Evolutionary conservation across 1,284 basidiomycete species (phyloP), one percentile per base, ranked within the genome.

Genomic region (Puccinia horiana): DNA sequence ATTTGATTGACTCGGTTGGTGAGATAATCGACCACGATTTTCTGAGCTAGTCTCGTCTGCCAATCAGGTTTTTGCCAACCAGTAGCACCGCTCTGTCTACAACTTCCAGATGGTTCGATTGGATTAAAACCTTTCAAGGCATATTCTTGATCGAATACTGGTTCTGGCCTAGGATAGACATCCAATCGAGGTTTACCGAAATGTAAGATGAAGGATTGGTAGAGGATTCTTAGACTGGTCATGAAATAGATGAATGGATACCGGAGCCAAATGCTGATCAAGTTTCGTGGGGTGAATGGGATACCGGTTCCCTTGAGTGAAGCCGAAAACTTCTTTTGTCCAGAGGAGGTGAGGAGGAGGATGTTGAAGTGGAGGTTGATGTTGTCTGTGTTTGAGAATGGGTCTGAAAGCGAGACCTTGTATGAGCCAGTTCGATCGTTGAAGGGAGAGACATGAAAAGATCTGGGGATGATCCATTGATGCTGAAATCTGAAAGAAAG

Each of bases 371-470:
- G 47, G 29, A 81, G 20, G 32, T 37, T 61, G 56, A 75, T 58
- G 32, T 23, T 42, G 20, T 75, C 26, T 18, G 32, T 23, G 54
- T 75, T 61, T 9, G 85, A 85, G 82, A 90, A 88, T 0, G 90
- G 86, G 83, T 90, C 88, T 1, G 69, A 73, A 85, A 88, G 20
- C 90, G 91, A 49, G 84, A 86, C 83, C 86, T 89, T 89, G 86
- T 93, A 93, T 86, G 88, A 92, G 0, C 92, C 92, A 26, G 89
- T 88, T 3, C 92, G 89, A 84, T 93, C 91, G 86, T 93, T 93
- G 89, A 93, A 93, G 0, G 93, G 92, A 0, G 92, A 93, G 40
- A 93, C 93, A 85, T 93, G 92, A 86, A 94, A 93, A 81, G 90
- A 89, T 32, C 92, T 90, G 35, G 88, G 89, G 79, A 93, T 91